Evolutionary conservation across 1,284 basidiomycete genomes (phyloP), one percentile per base, ranked within the genome.

Genomic region (Trichosporon sp.): DNA sequence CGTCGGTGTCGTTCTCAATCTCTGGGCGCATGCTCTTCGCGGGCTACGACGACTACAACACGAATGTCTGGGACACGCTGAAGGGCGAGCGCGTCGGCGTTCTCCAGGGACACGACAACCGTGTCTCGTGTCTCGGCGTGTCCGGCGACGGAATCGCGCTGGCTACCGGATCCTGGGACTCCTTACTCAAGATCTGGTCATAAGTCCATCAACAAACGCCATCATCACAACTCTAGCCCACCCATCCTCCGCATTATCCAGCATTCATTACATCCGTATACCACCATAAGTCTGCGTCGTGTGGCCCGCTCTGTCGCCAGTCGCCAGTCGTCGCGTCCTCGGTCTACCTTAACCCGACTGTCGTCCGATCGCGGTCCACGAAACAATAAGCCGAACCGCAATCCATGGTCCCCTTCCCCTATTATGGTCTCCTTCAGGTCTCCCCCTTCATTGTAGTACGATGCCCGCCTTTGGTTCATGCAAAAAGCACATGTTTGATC

Each of bases 1-100:
- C 97, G 11, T 97, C 95, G 2, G 96, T 99, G 76, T 96, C 93
- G 14, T 99, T 99, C 87, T 98, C 95, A 1, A 92, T 93, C 76
- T 98, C 95, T 14, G 96, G 96, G 65, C 92, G 97, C 72, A 92
- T 99, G 78, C 88, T 99, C 65, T 98, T 99, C 79, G 96, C 96
- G 75, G 97, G 96, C 56, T 99, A 98, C 83, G 97, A 99, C 84
- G 96, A 99, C 84, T 98, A 96, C 92, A 98, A 96, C 77, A 95
- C 93, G 88, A 98, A 98, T 81, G 96, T 98, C 65, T 99, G 96
- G 96, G 96, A 99, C 82, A 98, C 96, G 56, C 88, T 99, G 80
- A 97, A 96, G 85, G 96, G 95, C 70, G 96, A 99, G 85, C 91
- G 96, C 70, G 94, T 98, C 40, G 96, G 96, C 72, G 95, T 98